Conservation (phyloP, 2,329 filamentous ascomycete genomes). For the Ascochyta clinopodiicola region DNA sequence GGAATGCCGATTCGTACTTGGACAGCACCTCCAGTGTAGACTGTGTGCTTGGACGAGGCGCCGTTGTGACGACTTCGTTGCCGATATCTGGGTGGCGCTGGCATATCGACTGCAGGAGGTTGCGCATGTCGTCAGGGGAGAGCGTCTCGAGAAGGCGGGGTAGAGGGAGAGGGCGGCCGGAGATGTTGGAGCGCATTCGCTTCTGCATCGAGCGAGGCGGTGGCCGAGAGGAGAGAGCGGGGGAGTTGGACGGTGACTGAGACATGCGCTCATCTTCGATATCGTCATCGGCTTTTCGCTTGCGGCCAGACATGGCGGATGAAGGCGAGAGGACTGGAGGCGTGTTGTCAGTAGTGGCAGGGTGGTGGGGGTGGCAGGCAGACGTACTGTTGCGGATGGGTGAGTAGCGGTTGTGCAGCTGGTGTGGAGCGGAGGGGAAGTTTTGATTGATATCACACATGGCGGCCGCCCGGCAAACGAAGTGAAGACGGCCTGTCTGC, state of each 20-base stretch:
- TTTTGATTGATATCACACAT: slow-evolving; percentile 69
- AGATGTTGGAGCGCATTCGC: slow-evolving; percentile 71
- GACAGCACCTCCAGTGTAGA: slow-evolving; percentile 81
- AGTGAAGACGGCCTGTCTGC: slow-evolving; percentile 22
- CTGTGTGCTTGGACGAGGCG: slow-evolving; percentile 83
- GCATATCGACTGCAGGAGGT: slow-evolving; percentile 88
- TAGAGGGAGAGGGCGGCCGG: slow-evolving; percentile 69
- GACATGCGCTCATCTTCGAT: slow-evolving; percentile 84
- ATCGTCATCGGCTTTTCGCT: slow-evolving; percentile 87
- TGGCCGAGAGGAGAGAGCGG: slow-evolving; percentile 72
- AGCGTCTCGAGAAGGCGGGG: slow-evolving; percentile 92
- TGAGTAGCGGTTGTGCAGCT: slow-evolving; percentile 65
- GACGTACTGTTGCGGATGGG: slow-evolving; percentile 65
- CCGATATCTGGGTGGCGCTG: slow-evolving; percentile 86
- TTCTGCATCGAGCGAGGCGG: slow-evolving; percentile 65
- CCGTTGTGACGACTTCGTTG: slow-evolving; percentile 80
- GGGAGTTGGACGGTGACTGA: slow-evolving; percentile 83
- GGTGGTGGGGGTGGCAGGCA: slow-evolving; percentile 10
- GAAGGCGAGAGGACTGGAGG: slow-evolving; percentile 46
- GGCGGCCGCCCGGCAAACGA: slow-evolving; percentile 33
- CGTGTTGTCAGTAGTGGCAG: slow-evolving; percentile 17
- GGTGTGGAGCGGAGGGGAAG: slow-evolving; percentile 67
- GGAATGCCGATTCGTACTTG: slow-evolving; percentile 81
- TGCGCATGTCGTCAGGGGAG: slow-evolving; percentile 81
- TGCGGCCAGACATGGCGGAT: slow-evolving; percentile 61